phyloP scores from a whole-genome alignment of 345 rosid genomes.

The Chamaenerion angustifolium region DNA sequence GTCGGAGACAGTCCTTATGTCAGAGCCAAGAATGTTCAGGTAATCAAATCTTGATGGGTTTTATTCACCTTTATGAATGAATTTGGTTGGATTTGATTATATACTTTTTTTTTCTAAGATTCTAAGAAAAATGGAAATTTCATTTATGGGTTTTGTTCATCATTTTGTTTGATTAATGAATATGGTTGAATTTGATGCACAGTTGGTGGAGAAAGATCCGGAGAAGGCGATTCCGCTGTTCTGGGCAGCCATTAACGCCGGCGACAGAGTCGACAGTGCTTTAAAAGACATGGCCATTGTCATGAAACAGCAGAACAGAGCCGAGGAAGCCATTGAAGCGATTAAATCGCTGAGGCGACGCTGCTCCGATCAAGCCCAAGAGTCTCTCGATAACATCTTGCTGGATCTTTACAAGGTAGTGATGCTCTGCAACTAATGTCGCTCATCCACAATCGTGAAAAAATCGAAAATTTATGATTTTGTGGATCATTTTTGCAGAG shows the following conservation, averaged over 20 bases:
- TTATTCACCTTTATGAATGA: too few species aligned
- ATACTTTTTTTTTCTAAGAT: too few species aligned
- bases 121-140: too few species aligned
- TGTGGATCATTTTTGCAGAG: constrained; percentile 30
- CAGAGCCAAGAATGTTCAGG: constrained; percentile 91
- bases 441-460: too few species aligned
- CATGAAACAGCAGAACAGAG: constrained; percentile 92
- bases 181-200: constrained; percentile 6
- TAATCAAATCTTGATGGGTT: constrained; percentile 6
- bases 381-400: constrained; percentile 83
- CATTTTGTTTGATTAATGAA: constrained; percentile 3
- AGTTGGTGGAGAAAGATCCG: constrained; percentile 93
- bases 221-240: constrained; percentile 83
- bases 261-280: constrained; percentile 93
- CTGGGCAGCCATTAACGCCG: constrained; percentile 92
- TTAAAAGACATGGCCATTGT: constrained; percentile 93
- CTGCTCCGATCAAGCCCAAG: constrained; percentile 95
- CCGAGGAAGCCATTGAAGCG: constrained; percentile 95
- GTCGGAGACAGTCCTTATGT: constrained; percentile 89
- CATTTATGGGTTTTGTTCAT: constrained; percentile 1
- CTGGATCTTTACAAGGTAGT: constrained; percentile 84
- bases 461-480: neutral
- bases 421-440: neutral
- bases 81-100: constrained; percentile 4
- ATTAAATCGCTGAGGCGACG: constrained; percentile 64